Percentiles rank a stretch among this genome's conserved stretches.
These are phyloP conservation scores for Jackrogersella minutella DNA, from an alignment of 495 filamentous ascomycete genomes.

Conservation along the genomic window DNA sequence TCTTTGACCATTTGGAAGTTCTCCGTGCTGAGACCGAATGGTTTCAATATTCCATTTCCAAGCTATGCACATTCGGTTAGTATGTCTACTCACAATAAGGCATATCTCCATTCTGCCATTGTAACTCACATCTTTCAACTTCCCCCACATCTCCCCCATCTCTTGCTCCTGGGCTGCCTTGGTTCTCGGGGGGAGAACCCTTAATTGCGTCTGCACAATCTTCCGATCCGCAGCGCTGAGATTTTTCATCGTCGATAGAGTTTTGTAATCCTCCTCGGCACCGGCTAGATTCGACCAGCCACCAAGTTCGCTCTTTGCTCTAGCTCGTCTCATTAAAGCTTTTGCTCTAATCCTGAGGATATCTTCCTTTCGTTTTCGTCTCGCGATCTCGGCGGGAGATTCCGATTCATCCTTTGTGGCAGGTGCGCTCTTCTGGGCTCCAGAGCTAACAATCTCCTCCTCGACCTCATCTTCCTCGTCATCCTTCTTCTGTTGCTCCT, in stretches of 20 bases:
- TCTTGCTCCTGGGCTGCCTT: slow-evolving; percentile 83
- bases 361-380: slow-evolving; percentile 59
- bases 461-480: slow-evolving; percentile 69
- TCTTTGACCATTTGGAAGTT: slow-evolving; percentile 95
- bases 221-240: slow-evolving; percentile 70
- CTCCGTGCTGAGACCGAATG: slow-evolving; percentile 90
- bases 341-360: slow-evolving; percentile 83
- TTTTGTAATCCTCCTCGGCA: slow-evolving; percentile 79
- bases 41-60: slow-evolving; percentile 89
- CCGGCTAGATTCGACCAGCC: slow-evolving; percentile 85
- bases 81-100: not conserved
- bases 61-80: slow-evolving; percentile 57
- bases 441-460: slow-evolving; percentile 61
- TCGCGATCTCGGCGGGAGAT: slow-evolving; percentile 40
- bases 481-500: slow-evolving; percentile 50
- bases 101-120: not conserved
- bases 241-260: slow-evolving; percentile 61
- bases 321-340: slow-evolving; percentile 83
- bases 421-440: slow-evolving; percentile 58
- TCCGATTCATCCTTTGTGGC: slow-evolving; percentile 54
- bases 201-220: slow-evolving; percentile 70
- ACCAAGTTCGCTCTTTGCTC: slow-evolving; percentile 71
- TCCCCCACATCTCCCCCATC: slow-evolving; percentile 95
- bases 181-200: slow-evolving; percentile 68
- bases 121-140: slow-evolving; percentile 79